phyloP scores from a whole-genome alignment of 192 early-diverging fungal genomes.

The Fimicolochytrium jonesii region DNA sequence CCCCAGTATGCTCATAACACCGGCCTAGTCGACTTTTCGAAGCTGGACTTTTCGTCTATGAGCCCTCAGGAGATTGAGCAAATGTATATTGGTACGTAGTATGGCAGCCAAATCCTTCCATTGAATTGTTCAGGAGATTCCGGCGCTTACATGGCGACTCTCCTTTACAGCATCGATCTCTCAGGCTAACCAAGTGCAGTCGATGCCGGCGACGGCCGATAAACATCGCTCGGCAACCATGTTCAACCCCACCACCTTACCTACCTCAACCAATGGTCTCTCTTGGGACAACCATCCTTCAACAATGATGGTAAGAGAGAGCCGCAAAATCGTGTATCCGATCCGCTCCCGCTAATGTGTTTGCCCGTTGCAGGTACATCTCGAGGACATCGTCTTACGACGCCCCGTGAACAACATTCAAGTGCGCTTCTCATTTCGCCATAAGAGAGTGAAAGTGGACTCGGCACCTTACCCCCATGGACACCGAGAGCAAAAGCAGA shows the following conservation, averaged over 20 bases:
- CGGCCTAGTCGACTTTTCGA: constrained; percentile 22
- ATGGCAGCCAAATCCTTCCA: neutral
- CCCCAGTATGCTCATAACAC: no score
- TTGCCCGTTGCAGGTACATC: no score
- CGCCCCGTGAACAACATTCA: constrained; percentile 15
- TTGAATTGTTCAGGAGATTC: neutral
- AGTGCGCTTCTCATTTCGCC: constrained; percentile 19
- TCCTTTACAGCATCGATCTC: neutral
- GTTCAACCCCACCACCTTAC: constrained; percentile 8
- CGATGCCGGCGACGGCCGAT: no score
- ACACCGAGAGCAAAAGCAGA: constrained; percentile 6
- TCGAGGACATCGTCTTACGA: constrained; percentile 11
- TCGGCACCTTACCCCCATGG: constrained; percentile 20
- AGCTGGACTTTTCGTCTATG: constrained; percentile 11
- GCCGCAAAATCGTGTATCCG: no score
- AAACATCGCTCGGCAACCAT: neutral
- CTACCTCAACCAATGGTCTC: constrained; percentile 12
- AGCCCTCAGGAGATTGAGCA: constrained; percentile 10
- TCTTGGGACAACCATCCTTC: constrained; percentile 23
- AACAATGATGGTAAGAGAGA: constrained; percentile 17
- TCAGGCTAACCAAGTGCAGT: neutral
- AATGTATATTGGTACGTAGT: constrained; percentile 14
- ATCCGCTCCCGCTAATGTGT: no score
- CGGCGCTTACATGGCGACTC: neutral
- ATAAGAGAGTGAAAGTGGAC: constrained; percentile 16